Evolutionary conservation across 441 rosid genomes (phyloP).

Genomic region (Erysimum cheiri): DNA sequence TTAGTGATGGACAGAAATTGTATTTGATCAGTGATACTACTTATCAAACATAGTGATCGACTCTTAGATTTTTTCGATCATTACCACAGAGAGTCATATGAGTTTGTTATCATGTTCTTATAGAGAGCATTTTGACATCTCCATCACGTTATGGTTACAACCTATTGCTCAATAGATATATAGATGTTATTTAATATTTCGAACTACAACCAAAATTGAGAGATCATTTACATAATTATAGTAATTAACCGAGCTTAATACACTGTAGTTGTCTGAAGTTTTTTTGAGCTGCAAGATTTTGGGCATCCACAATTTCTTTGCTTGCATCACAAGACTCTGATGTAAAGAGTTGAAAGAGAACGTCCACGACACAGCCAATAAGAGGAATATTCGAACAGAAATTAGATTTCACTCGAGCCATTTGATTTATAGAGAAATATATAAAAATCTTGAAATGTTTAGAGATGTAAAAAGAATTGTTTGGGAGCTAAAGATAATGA

Average conservation of each 20-base stretch:
- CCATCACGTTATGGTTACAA: not conserved
- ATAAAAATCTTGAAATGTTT: conserved; percentile 4
- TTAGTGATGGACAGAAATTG: conserved; percentile 72
- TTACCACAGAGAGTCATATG: not conserved
- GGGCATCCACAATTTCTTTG: conserved; percentile 15
- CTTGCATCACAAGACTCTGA: not conserved
- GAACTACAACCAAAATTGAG: not conserved
- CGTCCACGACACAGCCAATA: conserved; percentile 33
- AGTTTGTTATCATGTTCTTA: not conserved
- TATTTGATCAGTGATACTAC: conserved; percentile 53
- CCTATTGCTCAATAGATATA: not conserved
- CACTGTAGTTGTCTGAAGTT: conserved; percentile 34
- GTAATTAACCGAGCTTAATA: conserved; percentile 21
- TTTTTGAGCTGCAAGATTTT: conserved; percentile 31
- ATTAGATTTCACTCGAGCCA: conserved; percentile 27
- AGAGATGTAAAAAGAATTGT: conserved; percentile 9
- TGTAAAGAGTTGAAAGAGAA: conserved; percentile 10
- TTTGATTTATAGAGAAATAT: not conserved
- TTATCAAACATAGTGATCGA: conserved; percentile 24
- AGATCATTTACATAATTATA: not conserved
- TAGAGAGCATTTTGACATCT: not conserved
- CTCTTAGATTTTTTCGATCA: conserved; percentile 18
- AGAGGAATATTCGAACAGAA: conserved; percentile 32
- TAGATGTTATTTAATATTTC: not conserved
- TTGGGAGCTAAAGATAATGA: not conserved